Evolutionary conservation across 345 rosid species (phyloP).

Genomic region (Reutealis trisperma): DNA sequence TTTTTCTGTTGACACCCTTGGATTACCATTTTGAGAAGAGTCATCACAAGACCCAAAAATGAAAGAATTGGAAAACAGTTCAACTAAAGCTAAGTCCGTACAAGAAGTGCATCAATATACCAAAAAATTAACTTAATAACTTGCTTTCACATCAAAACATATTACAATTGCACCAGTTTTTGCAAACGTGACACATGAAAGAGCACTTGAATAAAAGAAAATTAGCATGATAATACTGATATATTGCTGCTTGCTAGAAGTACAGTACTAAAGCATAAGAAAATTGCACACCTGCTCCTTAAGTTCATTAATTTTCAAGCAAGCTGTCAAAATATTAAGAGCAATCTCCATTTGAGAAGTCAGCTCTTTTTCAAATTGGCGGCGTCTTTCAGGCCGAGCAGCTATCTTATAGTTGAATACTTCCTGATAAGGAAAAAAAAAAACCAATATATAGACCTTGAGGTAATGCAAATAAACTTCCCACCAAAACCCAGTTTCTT

Average conservation of each 20-base stretch:
- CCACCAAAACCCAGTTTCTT: neutral
- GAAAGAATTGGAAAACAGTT: neutral
- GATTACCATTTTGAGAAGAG: slow-evolving; percentile 6
- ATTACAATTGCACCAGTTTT: slow-evolving; percentile 4
- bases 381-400: slow-evolving; percentile 96
- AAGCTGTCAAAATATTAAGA: slow-evolving; percentile 75
- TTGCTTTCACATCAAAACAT: slow-evolving; percentile 8
- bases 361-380: slow-evolving; percentile 90
- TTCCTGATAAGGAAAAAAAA: slow-evolving; percentile 56
- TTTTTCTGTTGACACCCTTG: neutral
- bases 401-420: slow-evolving; percentile 95
- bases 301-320: slow-evolving; percentile 72
- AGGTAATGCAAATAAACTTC: neutral
- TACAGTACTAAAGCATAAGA: slow-evolving; percentile 1
- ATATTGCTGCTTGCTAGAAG: neutral
- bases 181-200: neutral
- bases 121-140: neutral
- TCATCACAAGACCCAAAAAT: neutral
- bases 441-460: slow-evolving; percentile 11
- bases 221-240: neutral
- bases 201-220: no score
- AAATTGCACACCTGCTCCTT: slow-evolving; percentile 76
- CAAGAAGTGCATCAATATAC: neutral
- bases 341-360: slow-evolving; percentile 83
- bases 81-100: slow-evolving; percentile 3